Evolutionary conservation across 345 rosid species (phyloP).

Genomic region (Populus pruinosa): DNA sequence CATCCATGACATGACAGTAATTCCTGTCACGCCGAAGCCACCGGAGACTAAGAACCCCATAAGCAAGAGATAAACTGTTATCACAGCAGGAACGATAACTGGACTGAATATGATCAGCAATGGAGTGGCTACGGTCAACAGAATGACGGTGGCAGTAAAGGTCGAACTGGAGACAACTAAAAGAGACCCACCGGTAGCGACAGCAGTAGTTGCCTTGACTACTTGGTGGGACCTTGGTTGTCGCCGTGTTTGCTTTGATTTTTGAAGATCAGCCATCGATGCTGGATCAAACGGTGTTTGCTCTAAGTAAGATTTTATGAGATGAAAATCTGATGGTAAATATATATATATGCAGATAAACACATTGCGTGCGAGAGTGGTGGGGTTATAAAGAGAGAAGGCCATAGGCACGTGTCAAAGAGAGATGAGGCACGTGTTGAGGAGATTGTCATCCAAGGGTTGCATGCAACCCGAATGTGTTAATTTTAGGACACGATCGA

Average conservation of each 20-base stretch:
- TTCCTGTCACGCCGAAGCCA: slow-evolving; percentile 73
- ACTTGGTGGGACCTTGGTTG: slow-evolving; percentile 52
- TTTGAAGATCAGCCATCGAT: slow-evolving; percentile 45
- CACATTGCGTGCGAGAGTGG: not conserved
- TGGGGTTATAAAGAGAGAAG: slow-evolving; percentile 15
- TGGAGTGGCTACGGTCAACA: slow-evolving; percentile 71
- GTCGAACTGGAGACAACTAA: slow-evolving; percentile 68
- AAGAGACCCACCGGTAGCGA: slow-evolving; percentile 74
- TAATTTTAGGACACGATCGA: slow-evolving; percentile 34
- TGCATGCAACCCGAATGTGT: slow-evolving; percentile 29
- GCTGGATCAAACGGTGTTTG: not conserved
- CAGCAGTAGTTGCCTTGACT: slow-evolving; percentile 78
- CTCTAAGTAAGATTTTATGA: not conserved
- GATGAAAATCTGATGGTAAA: not conserved
- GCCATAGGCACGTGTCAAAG: slow-evolving; percentile 23
- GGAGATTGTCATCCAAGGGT: slow-evolving; percentile 42
- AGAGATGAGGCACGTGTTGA: slow-evolving; percentile 40
- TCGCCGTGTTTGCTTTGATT: slow-evolving; percentile 3
- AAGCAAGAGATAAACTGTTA: slow-evolving; percentile 41
- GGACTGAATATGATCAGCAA: slow-evolving; percentile 86
- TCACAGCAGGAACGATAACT: slow-evolving; percentile 72
- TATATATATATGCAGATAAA: too few species aligned
- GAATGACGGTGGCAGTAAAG: slow-evolving; percentile 69
- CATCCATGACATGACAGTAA: slow-evolving; percentile 77
- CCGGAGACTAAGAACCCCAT: slow-evolving; percentile 77